Base-by-base conservation (phyloP, 345 rosid species). In the Eucalyptus virginea region DNA sequence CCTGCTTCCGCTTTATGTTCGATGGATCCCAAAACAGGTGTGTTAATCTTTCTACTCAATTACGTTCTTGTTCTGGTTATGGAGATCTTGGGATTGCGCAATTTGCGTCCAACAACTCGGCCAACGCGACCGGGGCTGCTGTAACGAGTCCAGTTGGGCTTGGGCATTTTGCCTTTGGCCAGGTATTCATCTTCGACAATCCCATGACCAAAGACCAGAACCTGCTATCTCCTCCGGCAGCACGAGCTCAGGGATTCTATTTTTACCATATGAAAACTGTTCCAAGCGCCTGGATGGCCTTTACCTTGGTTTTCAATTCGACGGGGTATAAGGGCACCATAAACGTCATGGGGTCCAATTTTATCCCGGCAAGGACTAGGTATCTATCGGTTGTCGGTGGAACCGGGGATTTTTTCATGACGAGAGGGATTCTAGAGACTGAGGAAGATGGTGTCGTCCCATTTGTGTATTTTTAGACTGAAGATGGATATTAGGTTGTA, bases 341-440 rank as follows among this genome's bases (percentile, higher is more conserved):
- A 28, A 94, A 90, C 88, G 92, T 96, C 23, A 92, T 92, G 88
- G 96, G 97, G 11, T 94, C 96, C 1, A 95, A 96, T 87, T 90
- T 91, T 88, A 89, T 96, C 90, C 30, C 86, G 91, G 94, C 91
- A 88, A 92, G 93, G 90, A 94, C 96, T 8, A 95, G 98, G 83
- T 96, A 95, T 87, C 90, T 96, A 13, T 95, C 95, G 3, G 94
- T 95, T 5, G 92, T 95, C 4, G 93, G 97, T 24, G 96, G 97
- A 23, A 96, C 97, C 0, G 96, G 96, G n/a, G 96, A 96, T 47
- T 95, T 96, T 88, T 93, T 96, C 94, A 94, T 96, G 97, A 91
- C 95, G 9, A 89, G 96, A 91, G 95, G 99, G 60, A 91, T 95
- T 30, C 95, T 93, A 19, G 94, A 95, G 4, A 90, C 94, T 54